Evolutionary conservation across 2,329 filamentous ascomycete species (phyloP).

Genomic region (Pyrenophora tritici-repentis): DNA sequence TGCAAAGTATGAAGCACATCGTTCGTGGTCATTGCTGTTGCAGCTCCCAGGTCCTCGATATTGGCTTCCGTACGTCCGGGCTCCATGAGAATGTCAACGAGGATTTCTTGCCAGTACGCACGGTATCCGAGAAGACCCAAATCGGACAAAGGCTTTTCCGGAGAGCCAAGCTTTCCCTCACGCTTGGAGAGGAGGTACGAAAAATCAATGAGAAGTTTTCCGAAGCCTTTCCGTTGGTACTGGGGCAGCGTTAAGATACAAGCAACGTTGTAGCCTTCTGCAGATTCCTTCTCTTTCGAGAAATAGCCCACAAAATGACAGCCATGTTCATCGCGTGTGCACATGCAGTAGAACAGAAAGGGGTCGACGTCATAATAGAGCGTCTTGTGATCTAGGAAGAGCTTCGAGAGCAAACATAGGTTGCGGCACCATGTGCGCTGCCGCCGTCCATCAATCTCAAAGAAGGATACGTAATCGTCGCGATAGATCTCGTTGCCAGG

Average conservation of each 20-base stretch:
- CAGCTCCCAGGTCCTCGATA: constrained; percentile 79
- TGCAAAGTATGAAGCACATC: constrained; percentile 95
- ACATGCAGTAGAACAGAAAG: constrained; percentile 99
- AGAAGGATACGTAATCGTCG: constrained; percentile 91
- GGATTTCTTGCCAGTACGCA: constrained; percentile 96
- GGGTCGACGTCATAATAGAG: constrained; percentile 99
- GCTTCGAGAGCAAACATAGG: constrained; percentile 88
- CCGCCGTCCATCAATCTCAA: constrained; percentile 92
- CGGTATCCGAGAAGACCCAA: constrained; percentile 90
- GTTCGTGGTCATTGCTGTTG: constrained; percentile 93
- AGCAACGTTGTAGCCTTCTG: constrained; percentile 95
- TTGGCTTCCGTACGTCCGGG: constrained; percentile 69
- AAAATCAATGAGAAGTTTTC: constrained; percentile 91
- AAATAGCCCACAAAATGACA: constrained; percentile 74
- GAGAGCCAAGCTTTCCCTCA: constrained; percentile 91
- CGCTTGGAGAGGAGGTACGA: constrained; percentile 96
- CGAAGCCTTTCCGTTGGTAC: constrained; percentile 93
- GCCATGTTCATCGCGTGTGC: constrained; percentile 82
- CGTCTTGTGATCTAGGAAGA: constrained; percentile 97
- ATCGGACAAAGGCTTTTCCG: constrained; percentile 95
- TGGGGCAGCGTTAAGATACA: constrained; percentile 97
- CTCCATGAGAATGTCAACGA: constrained; percentile 81
- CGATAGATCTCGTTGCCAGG: constrained; percentile 98
- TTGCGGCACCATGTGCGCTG: constrained; percentile 98
- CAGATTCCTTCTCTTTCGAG: constrained; percentile 90